These are phyloP conservation scores for Mycena vitilis DNA, from an alignment of 768 basidiomycete genomes.

Conservation along the genomic window DNA sequence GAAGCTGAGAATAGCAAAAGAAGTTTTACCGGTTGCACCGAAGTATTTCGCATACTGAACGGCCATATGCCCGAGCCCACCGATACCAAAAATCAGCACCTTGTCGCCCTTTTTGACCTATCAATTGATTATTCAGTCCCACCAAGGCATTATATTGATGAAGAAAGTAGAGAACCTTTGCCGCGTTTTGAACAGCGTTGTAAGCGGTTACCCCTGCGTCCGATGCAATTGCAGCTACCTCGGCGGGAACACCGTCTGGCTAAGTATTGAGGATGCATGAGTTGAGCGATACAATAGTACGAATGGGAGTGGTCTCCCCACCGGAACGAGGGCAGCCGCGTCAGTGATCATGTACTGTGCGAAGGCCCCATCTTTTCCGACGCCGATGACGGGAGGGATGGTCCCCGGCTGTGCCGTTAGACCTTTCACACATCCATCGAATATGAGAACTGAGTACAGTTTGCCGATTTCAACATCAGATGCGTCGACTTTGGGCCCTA, in stretches of 20 bases:
- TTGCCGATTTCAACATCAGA: constrained; percentile 4
- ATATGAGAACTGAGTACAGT: constrained; percentile 25
- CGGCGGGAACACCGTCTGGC: constrained; percentile 30
- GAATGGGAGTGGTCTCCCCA: no score
- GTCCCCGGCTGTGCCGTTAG: background rate
- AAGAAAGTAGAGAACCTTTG: constrained; percentile 24
- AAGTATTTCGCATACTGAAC: constrained; percentile 39
- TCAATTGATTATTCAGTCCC: background rate
- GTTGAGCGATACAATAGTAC: no score
- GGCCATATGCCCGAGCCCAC: constrained; percentile 32
- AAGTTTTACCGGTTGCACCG: constrained; percentile 41
- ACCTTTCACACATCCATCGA: constrained; percentile 16
- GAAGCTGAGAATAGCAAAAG: no score
- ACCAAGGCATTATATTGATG: background rate
- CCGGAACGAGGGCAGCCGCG: constrained; percentile 26
- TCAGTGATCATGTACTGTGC: constrained; percentile 31
- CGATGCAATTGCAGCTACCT: constrained; percentile 33
- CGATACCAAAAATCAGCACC: constrained; percentile 35
- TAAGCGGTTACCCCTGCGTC: constrained; percentile 36
- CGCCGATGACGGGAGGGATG: constrained; percentile 10
- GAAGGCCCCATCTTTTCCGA: constrained; percentile 32
- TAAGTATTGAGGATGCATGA: background rate
- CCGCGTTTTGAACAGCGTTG: constrained; percentile 32
- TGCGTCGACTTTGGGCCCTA: constrained; percentile 31
- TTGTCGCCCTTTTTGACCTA: constrained; percentile 24